These are phyloP conservation scores for Lipomyces oligophaga DNA, from an alignment of 805 yeast genomes.

Conservation along the genomic window DNA sequence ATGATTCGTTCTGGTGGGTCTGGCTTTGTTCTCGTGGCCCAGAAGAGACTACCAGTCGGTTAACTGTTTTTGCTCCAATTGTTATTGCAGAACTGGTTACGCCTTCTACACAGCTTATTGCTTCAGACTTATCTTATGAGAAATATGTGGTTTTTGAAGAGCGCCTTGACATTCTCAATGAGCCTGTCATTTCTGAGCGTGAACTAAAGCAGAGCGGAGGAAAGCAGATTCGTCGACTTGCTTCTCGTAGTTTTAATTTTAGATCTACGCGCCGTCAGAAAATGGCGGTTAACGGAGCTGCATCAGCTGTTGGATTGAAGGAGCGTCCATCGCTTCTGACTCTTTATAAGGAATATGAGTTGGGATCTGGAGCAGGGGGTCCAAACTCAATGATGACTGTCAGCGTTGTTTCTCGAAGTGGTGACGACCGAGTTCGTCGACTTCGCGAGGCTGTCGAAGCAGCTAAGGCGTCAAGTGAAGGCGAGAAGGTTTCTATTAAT, in stretches of 20 bases:
- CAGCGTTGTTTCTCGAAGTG: background rate
- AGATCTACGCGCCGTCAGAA: slow-evolving; percentile 3
- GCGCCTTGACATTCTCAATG: slow-evolving; percentile 5
- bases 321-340: slow-evolving; percentile 22
- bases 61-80: slow-evolving; percentile 6
- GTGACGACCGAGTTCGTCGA: slow-evolving; percentile 7
- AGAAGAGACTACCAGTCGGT: slow-evolving; percentile 15
- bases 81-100: slow-evolving; percentile 12
- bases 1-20: slow-evolving; percentile 21
- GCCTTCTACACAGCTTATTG: background rate
- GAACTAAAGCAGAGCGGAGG: background rate
- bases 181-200: background rate
- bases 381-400: background rate
- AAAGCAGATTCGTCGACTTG: slow-evolving; percentile 8
- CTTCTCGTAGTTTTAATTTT: slow-evolving; percentile 9
- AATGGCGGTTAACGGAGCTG: slow-evolving; percentile 1
- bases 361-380: slow-evolving; percentile 4
- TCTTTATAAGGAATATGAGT: slow-evolving; percentile 14
- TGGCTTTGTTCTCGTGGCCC: slow-evolving; percentile 22
- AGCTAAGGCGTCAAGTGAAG: no score
- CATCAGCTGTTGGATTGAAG: slow-evolving; percentile 8
- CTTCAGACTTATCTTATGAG: background rate
- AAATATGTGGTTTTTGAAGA: background rate
- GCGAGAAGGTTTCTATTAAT: no score
- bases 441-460: slow-evolving; percentile 1